Evolutionary conservation across 2,329 filamentous ascomycete species (phyloP).

Genomic region (Nannizzia gypsea): DNA sequence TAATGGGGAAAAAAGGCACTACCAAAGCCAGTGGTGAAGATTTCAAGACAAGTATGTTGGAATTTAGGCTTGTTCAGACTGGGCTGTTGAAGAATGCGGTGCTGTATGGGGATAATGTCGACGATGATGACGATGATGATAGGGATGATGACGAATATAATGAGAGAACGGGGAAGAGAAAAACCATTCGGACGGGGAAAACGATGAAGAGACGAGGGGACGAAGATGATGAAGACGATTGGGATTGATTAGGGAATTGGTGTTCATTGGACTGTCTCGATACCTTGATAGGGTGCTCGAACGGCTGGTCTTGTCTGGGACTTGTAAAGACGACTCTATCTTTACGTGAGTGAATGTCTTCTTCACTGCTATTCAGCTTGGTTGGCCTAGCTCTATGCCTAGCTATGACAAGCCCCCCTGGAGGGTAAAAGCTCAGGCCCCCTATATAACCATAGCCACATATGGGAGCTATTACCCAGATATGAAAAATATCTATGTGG

Average conservation of each 20-base stretch:
- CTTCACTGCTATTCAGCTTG: too few relatives aligned
- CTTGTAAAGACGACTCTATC: not conserved
- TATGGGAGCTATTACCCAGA: too few relatives aligned
- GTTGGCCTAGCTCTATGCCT: too few relatives aligned
- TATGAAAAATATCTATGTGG: too few relatives aligned
- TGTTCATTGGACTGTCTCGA: not conserved
- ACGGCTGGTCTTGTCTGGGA: not conserved
- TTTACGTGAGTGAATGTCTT: not conserved
- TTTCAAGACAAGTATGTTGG: conserved; percentile 32
- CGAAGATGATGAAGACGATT: conserved; percentile 35
- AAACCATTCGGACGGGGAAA: conserved; percentile 24
- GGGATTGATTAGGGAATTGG: conserved; percentile 29
- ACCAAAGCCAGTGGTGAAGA: conserved; percentile 27
- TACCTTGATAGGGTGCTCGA: not conserved
- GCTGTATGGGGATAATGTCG: conserved; percentile 18
- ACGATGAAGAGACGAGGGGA: conserved; percentile 9
- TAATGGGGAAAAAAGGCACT: conserved; percentile 15
- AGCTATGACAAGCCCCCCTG: too few relatives aligned
- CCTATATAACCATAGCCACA: too few relatives aligned
- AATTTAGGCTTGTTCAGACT: conserved; percentile 31
- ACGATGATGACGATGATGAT: conserved; percentile 18
- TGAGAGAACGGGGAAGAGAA: conserved; percentile 15
- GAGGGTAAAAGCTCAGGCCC: too few relatives aligned
- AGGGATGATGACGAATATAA: conserved; percentile 16
- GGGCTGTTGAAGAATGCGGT: conserved; percentile 30